Conservation (phyloP, 2,329 filamentous ascomycete genomes). For the Colletotrichum spaethianum region DNA sequence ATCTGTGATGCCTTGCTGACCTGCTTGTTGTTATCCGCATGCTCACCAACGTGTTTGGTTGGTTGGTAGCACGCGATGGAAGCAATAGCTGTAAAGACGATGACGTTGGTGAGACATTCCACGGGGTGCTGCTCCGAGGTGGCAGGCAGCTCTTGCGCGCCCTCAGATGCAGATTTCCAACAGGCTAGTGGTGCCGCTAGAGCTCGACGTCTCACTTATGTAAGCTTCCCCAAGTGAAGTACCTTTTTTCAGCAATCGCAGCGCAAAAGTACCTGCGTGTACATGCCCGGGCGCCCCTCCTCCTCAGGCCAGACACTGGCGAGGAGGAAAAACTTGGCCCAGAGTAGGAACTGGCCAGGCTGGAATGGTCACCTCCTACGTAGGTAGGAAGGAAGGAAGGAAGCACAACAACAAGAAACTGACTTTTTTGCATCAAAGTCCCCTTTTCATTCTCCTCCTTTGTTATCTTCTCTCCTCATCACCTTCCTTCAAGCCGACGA, state of each 20-base stretch:
- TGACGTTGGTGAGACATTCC: slow-evolving; percentile 40
- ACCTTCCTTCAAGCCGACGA: not conserved
- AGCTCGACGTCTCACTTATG: not conserved
- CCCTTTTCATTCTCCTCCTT: not conserved
- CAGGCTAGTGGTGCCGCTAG: slow-evolving; percentile 20
- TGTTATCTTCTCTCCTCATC: not conserved
- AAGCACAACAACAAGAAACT: slow-evolving; percentile 9
- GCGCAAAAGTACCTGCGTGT: not conserved
- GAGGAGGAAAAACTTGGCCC: not conserved
- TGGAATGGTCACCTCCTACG: not conserved
- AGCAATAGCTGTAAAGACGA: slow-evolving; percentile 26
- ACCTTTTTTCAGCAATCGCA: not conserved
- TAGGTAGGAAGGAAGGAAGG: not conserved
- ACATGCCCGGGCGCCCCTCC: not conserved
- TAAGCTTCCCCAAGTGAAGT: not conserved
- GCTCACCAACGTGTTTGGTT: slow-evolving; percentile 17
- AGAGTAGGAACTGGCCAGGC: slow-evolving; percentile 1
- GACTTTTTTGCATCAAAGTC: not conserved
- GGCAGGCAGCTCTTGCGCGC: not conserved
- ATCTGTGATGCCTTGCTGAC: not conserved
- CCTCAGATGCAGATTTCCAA: not conserved
- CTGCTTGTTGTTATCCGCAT: slow-evolving; percentile 11
- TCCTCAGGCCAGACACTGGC: not conserved
- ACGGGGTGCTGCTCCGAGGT: slow-evolving; percentile 5
- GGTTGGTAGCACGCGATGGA: not conserved